Evolutionary conservation across 768 basidiomycete species (phyloP), one percentile per base, ranked within the genome.

Genomic region (Clavaria fumosa): DNA sequence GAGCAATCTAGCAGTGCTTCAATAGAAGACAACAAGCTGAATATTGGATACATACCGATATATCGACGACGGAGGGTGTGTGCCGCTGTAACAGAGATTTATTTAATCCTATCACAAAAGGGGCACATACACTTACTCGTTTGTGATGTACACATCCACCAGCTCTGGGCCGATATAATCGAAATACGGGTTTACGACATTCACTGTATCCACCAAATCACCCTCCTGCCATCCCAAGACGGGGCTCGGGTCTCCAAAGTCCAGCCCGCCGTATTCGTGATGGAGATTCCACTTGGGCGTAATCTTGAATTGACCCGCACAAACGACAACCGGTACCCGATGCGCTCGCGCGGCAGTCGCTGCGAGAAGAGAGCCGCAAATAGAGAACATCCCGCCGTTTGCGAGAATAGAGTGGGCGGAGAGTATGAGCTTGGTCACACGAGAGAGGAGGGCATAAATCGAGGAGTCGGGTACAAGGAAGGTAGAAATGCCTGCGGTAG

Each of bases 401-500:
- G 93, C 91, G 35, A 95, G 76, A 49, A 97, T 81, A n/a, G 83
- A 78, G 56, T 96, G 93, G 7, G 90, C 82, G 20, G 90, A 88
- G 32, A 99, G 68, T 41, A 99, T 75, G 47, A 97, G 81, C 58
- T 99, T 99, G 62, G 90, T 93, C 43, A 93, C 83, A 42, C 93
- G 77, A 4, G 95, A 93, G 77, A 97, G 86, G 45, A 99, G 70
- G 7, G 90, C 88, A 53, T 83, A 93, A 54, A 96, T 78, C 18
- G 89, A 90, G 5, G 88, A 90, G 57, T 97, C 93, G 28, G 95
- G 93, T 36, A 97, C 79, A 34, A 99, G 79, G 53, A 96, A 83
- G n/a, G 90, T 93, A 4, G 86, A 86, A 45, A 97, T 89, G 34
- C 78, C 78, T 11, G 76, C 70, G 3, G 73, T 61, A 3, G 90